These are phyloP conservation scores for Acanthamoeba culbertsoni DNA, from an alignment of 208 protist species.

Conservation along the genomic window DNA sequence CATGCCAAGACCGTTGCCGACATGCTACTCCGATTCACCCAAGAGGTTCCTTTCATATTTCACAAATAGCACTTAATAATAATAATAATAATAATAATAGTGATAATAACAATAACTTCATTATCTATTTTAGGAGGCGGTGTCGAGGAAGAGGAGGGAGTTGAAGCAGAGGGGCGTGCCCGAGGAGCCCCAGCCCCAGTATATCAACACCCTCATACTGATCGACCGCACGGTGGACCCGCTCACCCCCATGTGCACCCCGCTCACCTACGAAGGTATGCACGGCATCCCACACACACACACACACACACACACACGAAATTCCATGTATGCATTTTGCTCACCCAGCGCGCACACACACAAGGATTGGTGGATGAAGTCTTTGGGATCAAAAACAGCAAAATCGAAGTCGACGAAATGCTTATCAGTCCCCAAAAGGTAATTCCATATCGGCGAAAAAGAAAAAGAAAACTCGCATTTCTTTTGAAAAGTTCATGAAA, in stretches of 20 bases:
- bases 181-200: neutral
- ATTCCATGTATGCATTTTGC: neutral
- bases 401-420: neutral
- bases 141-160: neutral
- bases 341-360: neutral
- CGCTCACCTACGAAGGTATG: constrained; percentile 37
- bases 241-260: constrained; percentile 38
- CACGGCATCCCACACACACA: neutral
- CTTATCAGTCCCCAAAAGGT: neutral
- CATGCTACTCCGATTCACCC: constrained; percentile 10
- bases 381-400: constrained; percentile 29
- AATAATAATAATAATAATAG: too few species aligned
- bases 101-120: too few species aligned
- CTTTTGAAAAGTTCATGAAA: neutral
- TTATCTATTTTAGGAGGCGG: too few species aligned
- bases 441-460: neutral
- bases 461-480: neutral
- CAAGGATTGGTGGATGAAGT: neutral
- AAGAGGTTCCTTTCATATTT: neutral
- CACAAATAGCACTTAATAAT: too few species aligned
- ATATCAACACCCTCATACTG: constrained; percentile 12
- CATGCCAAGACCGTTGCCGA: constrained; percentile 1
- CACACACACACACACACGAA: neutral
- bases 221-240: neutral
- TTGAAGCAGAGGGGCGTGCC: neutral